A percentile compares a stretch with the other conserved stretches of the same genome.
phyloP scores from a whole-genome alignment of 2,329 filamentous ascomycete genomes.

The Fusarium dlaminii region DNA sequence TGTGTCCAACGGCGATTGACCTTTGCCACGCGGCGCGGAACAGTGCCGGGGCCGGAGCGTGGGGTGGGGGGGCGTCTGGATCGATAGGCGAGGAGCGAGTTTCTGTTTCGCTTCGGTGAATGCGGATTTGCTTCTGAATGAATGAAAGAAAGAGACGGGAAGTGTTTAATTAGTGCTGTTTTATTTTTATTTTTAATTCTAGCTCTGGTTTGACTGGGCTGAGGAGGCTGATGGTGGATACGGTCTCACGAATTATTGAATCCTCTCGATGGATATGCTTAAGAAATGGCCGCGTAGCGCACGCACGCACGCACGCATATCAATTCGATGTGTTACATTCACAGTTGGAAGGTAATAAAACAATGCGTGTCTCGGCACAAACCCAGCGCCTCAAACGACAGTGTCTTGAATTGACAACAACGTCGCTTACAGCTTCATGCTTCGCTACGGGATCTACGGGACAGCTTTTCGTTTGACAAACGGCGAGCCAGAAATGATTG shows the following conservation, averaged over 20 bases:
- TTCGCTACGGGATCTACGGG: not conserved
- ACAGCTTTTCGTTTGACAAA: not conserved
- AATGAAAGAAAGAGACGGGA: not conserved
- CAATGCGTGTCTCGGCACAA: not conserved
- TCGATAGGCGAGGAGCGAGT: slow-evolving; percentile 28
- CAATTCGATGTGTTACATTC: not conserved
- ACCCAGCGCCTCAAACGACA: not conserved
- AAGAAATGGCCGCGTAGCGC: not conserved
- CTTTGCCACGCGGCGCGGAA: slow-evolving; percentile 16
- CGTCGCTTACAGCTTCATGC: not conserved
- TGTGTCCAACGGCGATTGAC: not conserved
- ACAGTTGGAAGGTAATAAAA: not conserved
- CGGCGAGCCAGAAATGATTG: not conserved
- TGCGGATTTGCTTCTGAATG: not conserved
- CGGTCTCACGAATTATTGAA: not conserved
- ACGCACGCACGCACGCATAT: not conserved
- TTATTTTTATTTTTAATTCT: not conserved
- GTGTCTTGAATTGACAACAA: not conserved
- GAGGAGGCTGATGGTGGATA: slow-evolving; percentile 19
- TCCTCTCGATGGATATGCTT: slow-evolving; percentile 2
- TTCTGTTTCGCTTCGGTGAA: slow-evolving; percentile 22
- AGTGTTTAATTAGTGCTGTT: not conserved
- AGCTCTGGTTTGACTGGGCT: not conserved
- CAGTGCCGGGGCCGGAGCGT: not conserved
- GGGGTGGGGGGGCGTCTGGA: not conserved